Base-by-base conservation (phyloP, 371 early-diverging fungal species). In the Mortierella sp. region DNA sequence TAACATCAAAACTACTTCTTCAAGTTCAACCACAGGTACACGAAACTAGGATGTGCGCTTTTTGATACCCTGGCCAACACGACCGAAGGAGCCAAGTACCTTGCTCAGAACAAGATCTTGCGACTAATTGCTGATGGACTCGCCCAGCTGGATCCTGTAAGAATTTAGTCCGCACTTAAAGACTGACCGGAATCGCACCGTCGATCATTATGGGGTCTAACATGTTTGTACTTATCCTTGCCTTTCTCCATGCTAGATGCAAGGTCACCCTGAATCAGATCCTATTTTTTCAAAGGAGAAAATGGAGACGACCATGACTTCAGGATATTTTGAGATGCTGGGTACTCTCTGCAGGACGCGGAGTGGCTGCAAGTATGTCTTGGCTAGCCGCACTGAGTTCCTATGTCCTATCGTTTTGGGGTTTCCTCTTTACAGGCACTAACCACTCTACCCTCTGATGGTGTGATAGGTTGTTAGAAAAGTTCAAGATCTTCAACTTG, bases 321-420 rank as follows among this genome's bases (percentile, higher is more conserved):
- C 94, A 31, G 95, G 95, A 1, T 97, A 97, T 83, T 96, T 97
- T 88, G 94, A 93, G 2, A 81, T 97, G 38, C 85, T 97, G 38
- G 95, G 96, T 0, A 88, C 91, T 2, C 86, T 96, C 10, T 92
- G 92, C 79, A 91, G 92, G 75, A 88, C 89, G 57, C 91, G 91
- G 21, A 95, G 93, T 54, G 97, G 97, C 14, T 89, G 95, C 47
- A 90, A 89, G 91, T 91, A 83, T 42, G 65, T 47, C 8, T 0
- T 31, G 13, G 31, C 60, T 16, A 10, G 55, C 7, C 14, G 50
- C 63, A 14, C 19, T 0, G 16, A 6, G 2, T 5, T 63, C 31
- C 14, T 16, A 31, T 31, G 14, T 28, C 16, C 1, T 19, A 8
- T 4, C 19, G 2, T 7, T 19, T 3, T 38, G 3, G 42, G 5